Conservation (phyloP, 495 filamentous ascomycete genomes). For the Choiromyces venosus region DNA sequence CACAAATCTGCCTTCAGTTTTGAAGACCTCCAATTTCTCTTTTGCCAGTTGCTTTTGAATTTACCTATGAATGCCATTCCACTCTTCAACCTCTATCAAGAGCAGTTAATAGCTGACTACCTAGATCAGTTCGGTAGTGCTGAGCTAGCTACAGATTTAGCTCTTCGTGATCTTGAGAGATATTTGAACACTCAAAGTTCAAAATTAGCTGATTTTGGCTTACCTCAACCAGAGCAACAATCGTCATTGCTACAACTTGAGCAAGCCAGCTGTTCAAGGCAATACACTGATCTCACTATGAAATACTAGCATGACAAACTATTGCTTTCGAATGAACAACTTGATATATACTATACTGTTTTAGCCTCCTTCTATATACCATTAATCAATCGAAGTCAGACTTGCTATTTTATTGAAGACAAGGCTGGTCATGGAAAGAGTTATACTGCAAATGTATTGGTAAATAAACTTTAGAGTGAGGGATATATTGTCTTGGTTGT, state of each 20-base stretch:
- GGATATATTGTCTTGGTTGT: slow-evolving; percentile 19
- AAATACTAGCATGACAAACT: not conserved
- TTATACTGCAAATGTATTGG: slow-evolving; percentile 8
- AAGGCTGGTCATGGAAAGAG: slow-evolving; percentile 17
- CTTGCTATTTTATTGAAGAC: slow-evolving; percentile 15
- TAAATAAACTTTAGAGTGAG: not conserved
- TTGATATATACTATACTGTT: not conserved
- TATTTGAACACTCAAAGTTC: not conserved
- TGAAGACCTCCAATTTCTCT: slow-evolving; percentile 16
- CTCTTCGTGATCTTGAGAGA: not conserved
- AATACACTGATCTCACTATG: not conserved
- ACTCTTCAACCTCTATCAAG: slow-evolving; percentile 11
- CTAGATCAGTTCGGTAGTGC: not conserved
- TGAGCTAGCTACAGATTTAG: not conserved
- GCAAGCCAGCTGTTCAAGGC: not conserved
- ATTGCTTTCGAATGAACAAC: slow-evolving; percentile 4
- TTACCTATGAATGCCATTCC: slow-evolving; percentile 6
- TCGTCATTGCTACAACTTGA: slow-evolving; percentile 9
- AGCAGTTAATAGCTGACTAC: slow-evolving; percentile 12
- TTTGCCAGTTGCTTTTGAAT: slow-evolving; percentile 13
- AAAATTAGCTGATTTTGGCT: slow-evolving; percentile 2
- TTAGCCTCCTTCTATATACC: not conserved
- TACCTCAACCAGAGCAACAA: not conserved
- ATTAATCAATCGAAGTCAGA: not conserved
- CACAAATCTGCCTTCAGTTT: slow-evolving; percentile 2